Conservation (phyloP, 2,329 filamentous ascomycete species). For the Furcasterigmium furcatum region DNA sequence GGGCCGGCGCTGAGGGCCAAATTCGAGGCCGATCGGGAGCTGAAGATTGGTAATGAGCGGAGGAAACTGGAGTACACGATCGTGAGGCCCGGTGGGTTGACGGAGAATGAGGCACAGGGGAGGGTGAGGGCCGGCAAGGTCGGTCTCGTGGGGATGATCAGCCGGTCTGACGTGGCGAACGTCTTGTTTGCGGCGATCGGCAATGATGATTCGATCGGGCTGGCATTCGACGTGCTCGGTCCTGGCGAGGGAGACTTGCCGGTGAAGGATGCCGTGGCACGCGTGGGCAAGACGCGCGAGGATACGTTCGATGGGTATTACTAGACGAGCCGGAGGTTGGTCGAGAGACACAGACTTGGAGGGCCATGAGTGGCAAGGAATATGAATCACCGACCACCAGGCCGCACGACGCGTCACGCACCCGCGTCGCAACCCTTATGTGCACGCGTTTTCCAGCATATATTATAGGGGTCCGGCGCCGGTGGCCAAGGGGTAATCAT, state of each 20-base stretch:
- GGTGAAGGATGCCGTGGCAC: constrained; percentile 31
- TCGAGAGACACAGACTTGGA: no score
- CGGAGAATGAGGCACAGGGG: constrained; percentile 30
- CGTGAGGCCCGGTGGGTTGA: constrained; percentile 35
- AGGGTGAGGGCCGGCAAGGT: constrained; percentile 38
- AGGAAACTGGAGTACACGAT: constrained; percentile 40
- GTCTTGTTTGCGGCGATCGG: constrained; percentile 35
- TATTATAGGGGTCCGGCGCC: no score
- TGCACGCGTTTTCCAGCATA: no score
- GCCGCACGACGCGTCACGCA: no score
- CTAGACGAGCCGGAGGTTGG: constrained; percentile 3
- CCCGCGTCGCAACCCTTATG: no score
- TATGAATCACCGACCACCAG: no score
- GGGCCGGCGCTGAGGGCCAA: constrained; percentile 37
- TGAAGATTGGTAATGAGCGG: constrained; percentile 31
- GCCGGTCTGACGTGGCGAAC: constrained; percentile 40
- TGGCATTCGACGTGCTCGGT: constrained; percentile 39
- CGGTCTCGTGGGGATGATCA: constrained; percentile 28
- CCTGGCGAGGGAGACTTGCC: constrained; percentile 25
- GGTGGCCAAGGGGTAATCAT: no score
- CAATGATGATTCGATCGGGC: constrained; percentile 32
- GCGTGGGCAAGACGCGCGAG: constrained; percentile 29
- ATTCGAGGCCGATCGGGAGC: constrained; percentile 33
- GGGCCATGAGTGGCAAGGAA: no score
- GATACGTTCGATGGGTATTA: constrained; percentile 24